Conservation (phyloP, 345 rosid genomes). For the Stellera chamaejasme region DNA sequence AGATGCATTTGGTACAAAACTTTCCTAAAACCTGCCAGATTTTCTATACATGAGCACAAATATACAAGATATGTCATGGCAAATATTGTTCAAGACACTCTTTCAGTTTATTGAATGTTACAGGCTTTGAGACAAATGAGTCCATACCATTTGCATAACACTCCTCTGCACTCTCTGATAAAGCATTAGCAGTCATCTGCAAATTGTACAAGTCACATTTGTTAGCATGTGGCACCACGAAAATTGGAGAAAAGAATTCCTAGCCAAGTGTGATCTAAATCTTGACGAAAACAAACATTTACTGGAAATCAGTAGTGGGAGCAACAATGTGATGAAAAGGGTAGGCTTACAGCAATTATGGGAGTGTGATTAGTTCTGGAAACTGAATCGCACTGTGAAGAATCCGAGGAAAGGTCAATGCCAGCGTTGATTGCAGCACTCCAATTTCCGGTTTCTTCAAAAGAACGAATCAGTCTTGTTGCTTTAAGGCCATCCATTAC, state of each 20-base stretch:
- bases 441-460: constrained; percentile 82
- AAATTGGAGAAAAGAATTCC: neutral
- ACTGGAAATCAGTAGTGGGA: too few relatives aligned
- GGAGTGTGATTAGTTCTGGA: constrained; percentile 38
- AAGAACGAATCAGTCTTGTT: constrained; percentile 80
- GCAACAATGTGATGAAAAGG: neutral
- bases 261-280: too few relatives aligned
- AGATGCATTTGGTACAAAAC: constrained; percentile 44
- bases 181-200: constrained; percentile 97
- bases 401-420: constrained; percentile 28
- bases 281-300: too few relatives aligned
- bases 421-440: constrained; percentile 69
- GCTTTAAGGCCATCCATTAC: constrained; percentile 92
- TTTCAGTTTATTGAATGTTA: constrained; percentile 69
- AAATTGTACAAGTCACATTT: neutral
- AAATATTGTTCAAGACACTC: constrained; percentile 63
- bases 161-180: constrained; percentile 86
- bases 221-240: neutral
- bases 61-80: constrained; percentile 34
- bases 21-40: constrained; percentile 35
- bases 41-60: constrained; percentile 30
- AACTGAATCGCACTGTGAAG: constrained; percentile 18
- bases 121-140: constrained; percentile 88
- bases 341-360: constrained; percentile 68
- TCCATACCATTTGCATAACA: constrained; percentile 93